A percentile compares a stretch with the other conserved stretches of the same genome.
Evolutionary conservation across 768 basidiomycete species (phyloP).

Genomic region (Boletellus ananas): DNA sequence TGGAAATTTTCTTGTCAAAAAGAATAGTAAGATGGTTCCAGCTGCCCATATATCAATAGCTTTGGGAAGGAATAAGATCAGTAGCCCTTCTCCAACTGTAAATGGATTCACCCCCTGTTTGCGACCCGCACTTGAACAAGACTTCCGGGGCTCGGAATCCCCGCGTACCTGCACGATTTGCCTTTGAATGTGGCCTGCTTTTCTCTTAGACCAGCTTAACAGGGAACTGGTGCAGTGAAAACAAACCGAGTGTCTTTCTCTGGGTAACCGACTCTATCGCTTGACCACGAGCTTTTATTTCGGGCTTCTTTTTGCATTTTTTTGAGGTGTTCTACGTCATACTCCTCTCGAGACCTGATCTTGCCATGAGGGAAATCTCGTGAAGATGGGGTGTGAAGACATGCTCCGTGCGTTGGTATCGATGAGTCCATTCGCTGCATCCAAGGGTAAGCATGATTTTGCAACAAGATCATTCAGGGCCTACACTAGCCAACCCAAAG

Average conservation of each 20-base stretch:
- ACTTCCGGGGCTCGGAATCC: slow-evolving; percentile 98
- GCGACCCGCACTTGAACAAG: slow-evolving; percentile 87
- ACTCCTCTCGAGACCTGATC: slow-evolving; percentile 40
- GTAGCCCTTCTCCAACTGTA: background rate
- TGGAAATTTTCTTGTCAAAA: slow-evolving; percentile 89
- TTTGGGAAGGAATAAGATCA: slow-evolving; percentile 31
- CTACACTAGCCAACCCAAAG: slow-evolving; percentile 91
- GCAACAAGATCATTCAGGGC: slow-evolving; percentile 23
- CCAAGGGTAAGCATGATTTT: slow-evolving; percentile 3
- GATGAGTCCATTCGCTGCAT: slow-evolving; percentile 53
- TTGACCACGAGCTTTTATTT: slow-evolving; percentile 44
- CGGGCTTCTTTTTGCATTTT: slow-evolving; percentile 59
- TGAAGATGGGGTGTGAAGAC: slow-evolving; percentile 74
- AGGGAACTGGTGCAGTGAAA: background rate
- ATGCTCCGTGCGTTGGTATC: slow-evolving; percentile 47
- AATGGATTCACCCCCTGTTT: slow-evolving; percentile 74
- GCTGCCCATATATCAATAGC: slow-evolving; percentile 97
- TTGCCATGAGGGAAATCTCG: slow-evolving; percentile 66
- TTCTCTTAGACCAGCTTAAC: background rate
- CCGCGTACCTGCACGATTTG: slow-evolving; percentile 94
- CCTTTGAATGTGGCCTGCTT: slow-evolving; percentile 74
- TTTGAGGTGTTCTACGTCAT: slow-evolving; percentile 49
- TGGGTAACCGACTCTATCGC: slow-evolving; percentile 75
- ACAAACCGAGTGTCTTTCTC: slow-evolving; percentile 69
- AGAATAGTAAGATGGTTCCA: slow-evolving; percentile 89